Evolutionary conservation across 1,284 basidiomycete species (phyloP), one percentile per base, ranked within the genome.

Genomic region (Tremellales sp.): DNA sequence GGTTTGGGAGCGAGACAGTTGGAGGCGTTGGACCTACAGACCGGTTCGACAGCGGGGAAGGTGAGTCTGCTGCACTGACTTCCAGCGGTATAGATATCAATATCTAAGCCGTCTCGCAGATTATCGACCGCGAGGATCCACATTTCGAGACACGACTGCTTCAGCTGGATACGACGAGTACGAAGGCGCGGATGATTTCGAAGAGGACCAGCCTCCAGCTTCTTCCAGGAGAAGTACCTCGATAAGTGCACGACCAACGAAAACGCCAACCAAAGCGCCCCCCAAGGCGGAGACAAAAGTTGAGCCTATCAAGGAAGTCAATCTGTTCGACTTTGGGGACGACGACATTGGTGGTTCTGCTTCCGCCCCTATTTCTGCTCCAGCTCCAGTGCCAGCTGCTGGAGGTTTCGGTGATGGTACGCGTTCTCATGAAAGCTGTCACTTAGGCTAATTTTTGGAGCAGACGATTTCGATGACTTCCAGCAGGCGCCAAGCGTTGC

Each of bases 161-260:
- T 62, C 45, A 8, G 35, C 34, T 25, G 58, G 61, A 25, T 70
- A 60, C 32, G 93, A 97, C 60, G 94, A 97, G 70, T 98, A 98
- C 70, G 88, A 97, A 60, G 95, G 94, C 4, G 94, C 95, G 1
- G 95, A 95, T 47, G 89, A 92, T 66, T 95, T 97, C 56, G 79
- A 82, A 32, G 67, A 66, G 26, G 48, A 49, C 25, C 50, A 74
- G 3, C 60, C 78, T 45, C 74, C 70, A 10, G 24, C 8, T 8
- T 39, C 37, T 6, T 9, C 19, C 37, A 39, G 37, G 24, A 21
- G 37, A 6, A 25, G 19, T 9, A 18, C 50, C 14, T 42, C 58
- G 14, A 65, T 69, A 37, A 58, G 71, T 9, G 51, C 77, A 12
- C 68, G 76, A 18, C 74, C 78, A 13, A 61, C 77, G 10, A 60